These are phyloP conservation scores for Hypericum androsaemum DNA, from an alignment of 345 rosid species.

Conservation along the genomic window DNA sequence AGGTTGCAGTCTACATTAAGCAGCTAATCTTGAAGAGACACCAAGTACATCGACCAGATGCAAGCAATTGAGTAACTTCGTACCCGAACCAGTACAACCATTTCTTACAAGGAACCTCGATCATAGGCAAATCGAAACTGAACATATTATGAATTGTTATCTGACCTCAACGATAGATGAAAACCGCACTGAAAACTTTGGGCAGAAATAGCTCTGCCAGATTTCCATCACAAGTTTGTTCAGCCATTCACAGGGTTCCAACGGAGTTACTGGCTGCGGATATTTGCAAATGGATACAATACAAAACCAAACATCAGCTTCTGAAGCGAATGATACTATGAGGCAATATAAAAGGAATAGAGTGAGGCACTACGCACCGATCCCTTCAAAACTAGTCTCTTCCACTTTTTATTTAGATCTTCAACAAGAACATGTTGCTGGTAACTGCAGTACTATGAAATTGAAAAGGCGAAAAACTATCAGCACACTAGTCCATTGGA, in stretches of 20 bases:
- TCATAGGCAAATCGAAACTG: not conserved
- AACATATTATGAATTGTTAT: not conserved
- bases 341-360: conserved; percentile 5
- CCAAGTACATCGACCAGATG: not conserved
- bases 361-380: conserved; percentile 30
- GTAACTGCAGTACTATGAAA: conserved; percentile 56
- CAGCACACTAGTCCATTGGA: too few species aligned
- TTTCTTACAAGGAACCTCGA: not conserved
- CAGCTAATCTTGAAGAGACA: not conserved
- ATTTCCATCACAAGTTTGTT: conserved; percentile 77
- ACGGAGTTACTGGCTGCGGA: conserved; percentile 65
- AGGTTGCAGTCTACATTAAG: too few species aligned
- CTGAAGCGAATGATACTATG: not conserved
- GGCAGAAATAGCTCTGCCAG: conserved; percentile 62
- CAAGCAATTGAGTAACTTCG: not conserved
- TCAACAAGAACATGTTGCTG: conserved; percentile 55
- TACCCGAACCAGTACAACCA: not conserved
- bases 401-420: conserved; percentile 85
- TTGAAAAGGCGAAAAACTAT: not conserved
- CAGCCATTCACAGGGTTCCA: conserved; percentile 94
- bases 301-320: not conserved
- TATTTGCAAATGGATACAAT: conserved; percentile 9
- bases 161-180: conserved; percentile 74
- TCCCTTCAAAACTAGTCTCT: conserved; percentile 42
- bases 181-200: conserved; percentile 61